Percentiles rank a stretch among this genome's conserved stretches.
phyloP scores from a whole-genome alignment of 257 asterid genomes.

The Salvia rosmarinus region DNA sequence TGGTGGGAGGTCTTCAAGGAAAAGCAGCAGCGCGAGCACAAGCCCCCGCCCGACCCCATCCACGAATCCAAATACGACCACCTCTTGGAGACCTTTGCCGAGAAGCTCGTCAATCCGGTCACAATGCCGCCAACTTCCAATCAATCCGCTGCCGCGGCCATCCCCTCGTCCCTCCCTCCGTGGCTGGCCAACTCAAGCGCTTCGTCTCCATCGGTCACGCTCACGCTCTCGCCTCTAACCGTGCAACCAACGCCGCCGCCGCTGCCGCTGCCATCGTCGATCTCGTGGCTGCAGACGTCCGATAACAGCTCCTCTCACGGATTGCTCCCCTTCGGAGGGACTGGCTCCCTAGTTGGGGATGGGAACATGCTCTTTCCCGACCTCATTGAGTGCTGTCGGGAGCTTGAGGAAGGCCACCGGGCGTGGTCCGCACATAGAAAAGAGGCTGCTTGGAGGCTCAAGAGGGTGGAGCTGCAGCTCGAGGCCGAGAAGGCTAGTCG shows the following conservation, averaged over 20 bases:
- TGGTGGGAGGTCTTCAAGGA: constrained; percentile 73
- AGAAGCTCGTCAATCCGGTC: constrained; percentile 57
- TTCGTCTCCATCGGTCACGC: constrained; percentile 67
- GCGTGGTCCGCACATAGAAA: constrained; percentile 79
- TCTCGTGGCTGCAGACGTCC: constrained; percentile 60
- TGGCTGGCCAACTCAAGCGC: constrained; percentile 73
- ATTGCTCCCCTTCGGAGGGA: constrained; percentile 29
- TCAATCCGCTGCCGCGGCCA: constrained; percentile 25
- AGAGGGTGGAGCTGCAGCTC: constrained; percentile 74
- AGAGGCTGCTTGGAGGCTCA: constrained; percentile 87
- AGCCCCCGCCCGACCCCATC: constrained; percentile 45
- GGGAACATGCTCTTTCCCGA: constrained; percentile 47
- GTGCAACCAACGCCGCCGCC: constrained; percentile 41
- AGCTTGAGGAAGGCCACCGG: constrained; percentile 77
- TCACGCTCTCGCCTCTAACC: constrained; percentile 63
- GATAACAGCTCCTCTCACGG: constrained; percentile 29
- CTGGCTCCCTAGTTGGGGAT: constrained; percentile 41
- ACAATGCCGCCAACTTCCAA: constrained; percentile 49
- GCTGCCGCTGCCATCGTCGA: constrained; percentile 32
- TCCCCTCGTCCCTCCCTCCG: constrained; percentile 59
- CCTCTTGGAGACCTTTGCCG: constrained; percentile 59
- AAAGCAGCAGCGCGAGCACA: constrained; percentile 57
- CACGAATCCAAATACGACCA: constrained; percentile 68
- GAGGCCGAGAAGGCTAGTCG: constrained; percentile 83
- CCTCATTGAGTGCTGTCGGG: constrained; percentile 73